Evolutionary conservation across 768 basidiomycete species (phyloP), one percentile per base, ranked within the genome.

Genomic region (Leccinum obscurum): DNA sequence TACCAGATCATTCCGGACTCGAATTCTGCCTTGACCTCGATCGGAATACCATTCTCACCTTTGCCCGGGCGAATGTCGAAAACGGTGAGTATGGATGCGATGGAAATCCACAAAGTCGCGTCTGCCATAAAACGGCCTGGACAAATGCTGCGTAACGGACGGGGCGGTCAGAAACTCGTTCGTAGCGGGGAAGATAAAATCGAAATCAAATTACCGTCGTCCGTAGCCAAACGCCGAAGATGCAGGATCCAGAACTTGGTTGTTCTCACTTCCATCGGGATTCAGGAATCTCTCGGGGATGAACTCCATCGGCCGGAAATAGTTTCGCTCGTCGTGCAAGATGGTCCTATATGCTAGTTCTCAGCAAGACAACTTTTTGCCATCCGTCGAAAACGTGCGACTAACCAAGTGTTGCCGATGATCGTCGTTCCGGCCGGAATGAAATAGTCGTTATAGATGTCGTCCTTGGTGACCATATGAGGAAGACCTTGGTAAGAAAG

Each of bases 351-450:
- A 26, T 7, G 13, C 46, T 6, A 34, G 34, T 41, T 50, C 32
- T 69, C 10, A 69, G 55, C n/a, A 57, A 8, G 30, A 41, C 37
- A 39, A 17, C 5, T 10, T n/a, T 46, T 6, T 11, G 3, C 46
- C 22, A 13, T 34, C 32, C 34, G 34, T 34, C 6, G n/a, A 2
- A 2, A 24, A 48, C 46, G 46, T 14, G 22, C 1, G 8, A 35
- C 68, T 62, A 15, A 80, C 85, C 86, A 87, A 20, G 83, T 79
- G 63, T 86, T 88, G 1, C 84, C 85, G 30, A 85, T 80, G 17
- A 88, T 79, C 9, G 79, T 81, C 1, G 86, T 77, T 14, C 72
- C 72, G 4, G 69, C 72, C n/a, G 72, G 72, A 44, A 74, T 74
- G 57, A 72, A 70, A 55, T 72, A 74, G 37, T 69, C 72, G 22